phyloP scores from a whole-genome alignment of 805 yeast genomes.

The Sugiyamaella valdiviana region DNA sequence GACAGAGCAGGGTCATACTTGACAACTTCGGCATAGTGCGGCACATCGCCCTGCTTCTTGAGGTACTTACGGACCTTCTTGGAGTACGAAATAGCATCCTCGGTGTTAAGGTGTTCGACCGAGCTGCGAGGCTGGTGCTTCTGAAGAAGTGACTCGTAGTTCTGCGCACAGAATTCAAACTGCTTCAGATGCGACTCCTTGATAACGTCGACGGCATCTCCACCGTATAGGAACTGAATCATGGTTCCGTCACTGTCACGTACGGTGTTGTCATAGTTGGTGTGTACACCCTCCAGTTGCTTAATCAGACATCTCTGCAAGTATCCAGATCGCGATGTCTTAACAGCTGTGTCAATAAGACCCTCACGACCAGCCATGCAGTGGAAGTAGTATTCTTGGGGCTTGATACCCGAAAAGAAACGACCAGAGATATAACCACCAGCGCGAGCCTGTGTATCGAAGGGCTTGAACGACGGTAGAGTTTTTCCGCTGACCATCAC shows the following conservation, averaged over 20 bases:
- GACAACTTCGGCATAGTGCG: slow-evolving; percentile 54
- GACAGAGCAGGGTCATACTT: slow-evolving; percentile 88
- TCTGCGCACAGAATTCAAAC: slow-evolving; percentile 87
- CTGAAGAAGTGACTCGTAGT: slow-evolving; percentile 76
- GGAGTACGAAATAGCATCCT: slow-evolving; percentile 67
- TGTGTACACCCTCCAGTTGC: slow-evolving; percentile 95
- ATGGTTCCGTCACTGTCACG: slow-evolving; percentile 93
- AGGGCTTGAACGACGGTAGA: slow-evolving; percentile 91
- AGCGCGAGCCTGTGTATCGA: slow-evolving; percentile 94
- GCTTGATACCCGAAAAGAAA: slow-evolving; percentile 94
- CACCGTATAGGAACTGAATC: slow-evolving; percentile 94
- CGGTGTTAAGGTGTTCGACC: slow-evolving; percentile 71
- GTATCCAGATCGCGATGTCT: slow-evolving; percentile 97
- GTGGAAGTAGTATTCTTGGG: slow-evolving; percentile 99
- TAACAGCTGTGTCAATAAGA: slow-evolving; percentile 97
- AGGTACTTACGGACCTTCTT: slow-evolving; percentile 71
- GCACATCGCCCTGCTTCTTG: slow-evolving; percentile 50
- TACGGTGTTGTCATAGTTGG: slow-evolving; percentile 88
- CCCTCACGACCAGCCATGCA: slow-evolving; percentile 99
- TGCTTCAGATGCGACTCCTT: slow-evolving; percentile 91
- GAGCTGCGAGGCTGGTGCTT: slow-evolving; percentile 77
- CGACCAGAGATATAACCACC: slow-evolving; percentile 98
- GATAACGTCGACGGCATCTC: slow-evolving; percentile 91
- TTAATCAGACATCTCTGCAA: slow-evolving; percentile 97
- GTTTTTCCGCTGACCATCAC: slow-evolving; percentile 99